Evolutionary conservation across 768 basidiomycete species (phyloP).

Genomic region (Melanogaster broomeanus): DNA sequence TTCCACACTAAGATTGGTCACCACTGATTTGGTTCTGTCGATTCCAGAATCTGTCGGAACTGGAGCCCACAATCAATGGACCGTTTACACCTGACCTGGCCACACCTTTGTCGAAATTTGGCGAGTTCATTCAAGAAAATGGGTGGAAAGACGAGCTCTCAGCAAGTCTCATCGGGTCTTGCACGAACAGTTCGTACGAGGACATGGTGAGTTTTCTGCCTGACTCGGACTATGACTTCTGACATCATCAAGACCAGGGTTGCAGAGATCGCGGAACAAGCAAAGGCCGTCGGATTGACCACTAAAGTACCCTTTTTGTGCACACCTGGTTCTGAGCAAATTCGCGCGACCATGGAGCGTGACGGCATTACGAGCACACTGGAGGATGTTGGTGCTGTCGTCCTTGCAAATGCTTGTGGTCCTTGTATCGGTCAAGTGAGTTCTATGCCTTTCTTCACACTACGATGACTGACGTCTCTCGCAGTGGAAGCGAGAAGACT

Average conservation of each 20-base stretch:
- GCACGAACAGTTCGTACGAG: constrained; percentile 98
- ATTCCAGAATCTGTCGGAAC: constrained; percentile 75
- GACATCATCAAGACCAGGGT: constrained; percentile 70
- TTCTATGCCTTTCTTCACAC: constrained; percentile 1
- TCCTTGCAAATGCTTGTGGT: constrained; percentile 97
- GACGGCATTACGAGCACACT: constrained; percentile 83
- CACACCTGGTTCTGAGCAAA: constrained; percentile 93
- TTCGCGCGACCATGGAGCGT: constrained; percentile 95
- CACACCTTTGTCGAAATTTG: constrained; percentile 91
- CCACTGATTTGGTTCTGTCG: not conserved
- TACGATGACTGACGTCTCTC: constrained; percentile 7
- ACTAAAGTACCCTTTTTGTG: constrained; percentile 86
- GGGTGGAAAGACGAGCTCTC: constrained; percentile 95
- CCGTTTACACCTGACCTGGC: constrained; percentile 98
- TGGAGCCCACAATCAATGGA: constrained; percentile 94
- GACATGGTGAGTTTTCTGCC: constrained; percentile 64
- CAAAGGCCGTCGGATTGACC: constrained; percentile 77
- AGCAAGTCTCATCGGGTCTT: constrained; percentile 94
- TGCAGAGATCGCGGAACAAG: constrained; percentile 88
- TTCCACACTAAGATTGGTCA: not conserved
- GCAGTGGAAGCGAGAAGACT: constrained; percentile 92
- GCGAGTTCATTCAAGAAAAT: constrained; percentile 73
- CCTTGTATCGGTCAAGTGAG: constrained; percentile 95
- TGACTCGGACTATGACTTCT: not conserved
- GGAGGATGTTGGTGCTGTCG: constrained; percentile 88